Evolutionary conservation across 1,284 basidiomycete species (phyloP).

Genomic region (Mycena citricolor): DNA sequence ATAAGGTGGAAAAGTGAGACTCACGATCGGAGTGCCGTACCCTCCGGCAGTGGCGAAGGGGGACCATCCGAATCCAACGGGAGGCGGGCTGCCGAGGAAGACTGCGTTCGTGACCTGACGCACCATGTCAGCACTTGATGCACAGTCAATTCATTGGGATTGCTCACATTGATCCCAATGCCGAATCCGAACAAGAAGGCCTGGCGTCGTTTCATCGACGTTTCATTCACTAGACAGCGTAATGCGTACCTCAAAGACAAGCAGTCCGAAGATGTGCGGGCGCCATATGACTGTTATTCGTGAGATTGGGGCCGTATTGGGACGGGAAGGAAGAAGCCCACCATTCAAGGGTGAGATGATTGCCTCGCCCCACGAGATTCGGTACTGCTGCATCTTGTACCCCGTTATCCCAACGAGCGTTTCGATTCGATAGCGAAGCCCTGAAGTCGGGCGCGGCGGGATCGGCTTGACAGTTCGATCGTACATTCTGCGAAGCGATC

Average conservation of each 20-base stretch:
- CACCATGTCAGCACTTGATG: background rate
- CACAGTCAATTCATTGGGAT: background rate
- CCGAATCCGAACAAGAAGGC: constrained; percentile 65
- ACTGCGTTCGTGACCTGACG: constrained; percentile 68
- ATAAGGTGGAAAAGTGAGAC: constrained; percentile 16
- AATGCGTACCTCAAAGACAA: constrained; percentile 54
- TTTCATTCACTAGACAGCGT: too few relatives aligned
- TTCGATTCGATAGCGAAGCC: constrained; percentile 57
- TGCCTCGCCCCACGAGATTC: constrained; percentile 52
- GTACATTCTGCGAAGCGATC: constrained; percentile 49
- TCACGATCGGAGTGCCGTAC: constrained; percentile 66
- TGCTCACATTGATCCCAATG: constrained; percentile 69
- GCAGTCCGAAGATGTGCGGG: constrained; percentile 57
- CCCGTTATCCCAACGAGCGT: constrained; percentile 70
- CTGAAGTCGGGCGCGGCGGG: constrained; percentile 41
- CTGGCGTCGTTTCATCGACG: constrained; percentile 34
- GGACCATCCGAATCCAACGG: constrained; percentile 39
- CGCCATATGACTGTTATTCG: constrained; percentile 52
- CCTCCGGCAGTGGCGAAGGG: constrained; percentile 51
- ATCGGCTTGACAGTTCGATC: constrained; percentile 62
- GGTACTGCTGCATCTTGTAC: constrained; percentile 57
- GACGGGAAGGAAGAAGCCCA: background rate
- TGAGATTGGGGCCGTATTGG: background rate
- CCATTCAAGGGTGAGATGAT: constrained; percentile 45
- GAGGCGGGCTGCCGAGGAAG: constrained; percentile 59